Evolutionary conservation across 208 protist species (phyloP).

Genomic region (Trypanosoma grayi): DNA sequence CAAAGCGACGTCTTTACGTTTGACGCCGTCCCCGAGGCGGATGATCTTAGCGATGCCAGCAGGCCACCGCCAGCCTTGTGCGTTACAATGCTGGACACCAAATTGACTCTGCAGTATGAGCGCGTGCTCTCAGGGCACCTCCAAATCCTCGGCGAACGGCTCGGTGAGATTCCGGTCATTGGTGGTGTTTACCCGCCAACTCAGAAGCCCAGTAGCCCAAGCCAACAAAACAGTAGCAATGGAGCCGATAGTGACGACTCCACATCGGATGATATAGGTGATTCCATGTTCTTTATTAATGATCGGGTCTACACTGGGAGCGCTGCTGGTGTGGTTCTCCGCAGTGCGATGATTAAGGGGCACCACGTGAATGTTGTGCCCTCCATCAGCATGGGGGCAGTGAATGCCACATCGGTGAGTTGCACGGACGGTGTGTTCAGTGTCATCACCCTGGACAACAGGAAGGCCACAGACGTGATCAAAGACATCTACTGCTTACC

Average conservation of each 20-base stretch:
- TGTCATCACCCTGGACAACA: conserved; percentile 39
- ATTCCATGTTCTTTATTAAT: conserved; percentile 84
- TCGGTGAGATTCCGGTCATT: conserved; percentile 54
- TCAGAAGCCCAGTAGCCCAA: neutral
- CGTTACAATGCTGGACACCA: conserved; percentile 65
- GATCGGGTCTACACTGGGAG: conserved; percentile 80
- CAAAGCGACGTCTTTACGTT: conserved; percentile 79
- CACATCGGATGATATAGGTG: conserved; percentile 31
- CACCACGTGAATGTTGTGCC: conserved; percentile 64
- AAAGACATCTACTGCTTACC: conserved; percentile 47
- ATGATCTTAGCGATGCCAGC: conserved; percentile 45
- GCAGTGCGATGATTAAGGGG: conserved; percentile 59
- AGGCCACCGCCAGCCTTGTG: conserved; percentile 48
- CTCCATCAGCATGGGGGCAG: conserved; percentile 61
- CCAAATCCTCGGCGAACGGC: conserved; percentile 34
- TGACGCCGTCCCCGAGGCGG: conserved; percentile 60
- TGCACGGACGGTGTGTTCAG: conserved; percentile 37
- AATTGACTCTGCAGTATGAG: conserved; percentile 74
- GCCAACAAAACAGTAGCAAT: neutral
- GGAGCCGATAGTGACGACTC: conserved; percentile 6
- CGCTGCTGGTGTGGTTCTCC: conserved; percentile 67
- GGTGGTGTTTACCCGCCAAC: conserved; percentile 76
- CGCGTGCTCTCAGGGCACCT: conserved; percentile 55
- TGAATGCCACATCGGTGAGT: conserved; percentile 32
- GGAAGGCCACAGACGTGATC: conserved; percentile 61